Base-by-base conservation (phyloP, 73 alveolate genomes). In the Diophrys sp. region DNA sequence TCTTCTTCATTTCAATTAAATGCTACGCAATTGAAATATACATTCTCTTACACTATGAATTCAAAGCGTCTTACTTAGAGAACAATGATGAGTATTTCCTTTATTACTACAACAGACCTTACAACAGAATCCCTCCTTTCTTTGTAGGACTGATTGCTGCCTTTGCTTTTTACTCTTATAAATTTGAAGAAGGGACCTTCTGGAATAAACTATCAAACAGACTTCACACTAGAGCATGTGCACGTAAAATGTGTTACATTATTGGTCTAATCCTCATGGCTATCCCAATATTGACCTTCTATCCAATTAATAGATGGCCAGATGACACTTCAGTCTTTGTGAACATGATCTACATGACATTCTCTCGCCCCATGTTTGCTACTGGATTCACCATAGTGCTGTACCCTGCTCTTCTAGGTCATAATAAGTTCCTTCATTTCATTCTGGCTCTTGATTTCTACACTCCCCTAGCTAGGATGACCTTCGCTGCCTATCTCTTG, bases 381-480 rank as follows among this genome's bases (percentile, higher is more conserved):
- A 29, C 71, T 24, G 85, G 85, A 31, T 28, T 77, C 62, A 66
- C 69, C 29, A n/a, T 76, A 70, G 5, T 84, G 54, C 44, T 84
- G 31, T 14, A 33, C 54, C 91, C 91, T 8, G 77, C 57, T 28
- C 54, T 70, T 25, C 24, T 69, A 14, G 91, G 91, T n/a, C 70
- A 57, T 28, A 31, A 31, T 33, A 44, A 44, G 25, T 28, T 55
- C 25, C 44, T 70, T 34, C 77, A 70, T 24, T 23, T 31, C 31
- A 18, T 84, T 30, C 70, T 84, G 29, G 29, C 88, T 0, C 54
- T 70, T 8, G 83, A 76, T 26, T 24, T 70, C 56, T 84, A 54
- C 67, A 78, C 88, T 14, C 91, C 91, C 18, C 56, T 76, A 24
- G 83, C 91, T 5, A 79, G 91, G 70, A 33, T 84, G 31, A 84